A percentile compares a stretch with the other conserved stretches of the same genome.
These are phyloP conservation scores for Amylocarpus encephaloides DNA, from an alignment of 2,329 filamentous ascomycete genomes.

Conservation along the genomic window DNA sequence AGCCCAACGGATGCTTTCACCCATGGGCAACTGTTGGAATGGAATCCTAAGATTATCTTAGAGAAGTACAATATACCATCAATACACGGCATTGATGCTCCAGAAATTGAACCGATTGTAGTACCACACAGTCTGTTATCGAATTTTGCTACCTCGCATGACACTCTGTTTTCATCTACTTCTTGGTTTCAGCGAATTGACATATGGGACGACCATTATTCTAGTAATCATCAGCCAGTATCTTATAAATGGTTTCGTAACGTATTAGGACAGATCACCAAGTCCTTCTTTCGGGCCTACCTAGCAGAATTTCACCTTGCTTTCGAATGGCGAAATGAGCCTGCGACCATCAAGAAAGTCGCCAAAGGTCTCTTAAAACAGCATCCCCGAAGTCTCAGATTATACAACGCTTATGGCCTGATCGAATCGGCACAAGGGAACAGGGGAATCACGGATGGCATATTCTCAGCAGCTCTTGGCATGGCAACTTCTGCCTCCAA, in stretches of 20 bases:
- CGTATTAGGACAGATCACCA: constrained; percentile 52
- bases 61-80: no score
- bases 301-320: constrained; percentile 67
- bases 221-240: constrained; percentile 20
- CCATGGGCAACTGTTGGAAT: constrained; percentile 35
- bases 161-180: constrained; percentile 46
- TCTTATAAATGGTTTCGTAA: constrained; percentile 41
- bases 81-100: not conserved
- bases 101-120: constrained; percentile 17
- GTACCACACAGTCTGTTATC: not conserved
- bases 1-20: constrained; percentile 50
- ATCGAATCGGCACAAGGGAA: constrained; percentile 60
- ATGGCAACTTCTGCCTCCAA: constrained; percentile 41
- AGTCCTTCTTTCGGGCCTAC: constrained; percentile 38
- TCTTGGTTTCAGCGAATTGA: constrained; percentile 41
- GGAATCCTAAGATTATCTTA: constrained; percentile 3
- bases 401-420: constrained; percentile 77
- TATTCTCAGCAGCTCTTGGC: constrained; percentile 61
- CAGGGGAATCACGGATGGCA: constrained; percentile 50
- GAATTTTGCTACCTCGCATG: constrained; percentile 33
- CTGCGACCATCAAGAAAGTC: constrained; percentile 54
- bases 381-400: constrained; percentile 52
- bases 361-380: constrained; percentile 70
- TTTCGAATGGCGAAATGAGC: constrained; percentile 53
- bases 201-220: constrained; percentile 20